A percentile compares a stretch with the other conserved stretches of the same genome.
These are phyloP conservation scores for Kluyveromyces wickerhamii DNA, from an alignment of 805 yeast genomes.

Conservation along the genomic window DNA sequence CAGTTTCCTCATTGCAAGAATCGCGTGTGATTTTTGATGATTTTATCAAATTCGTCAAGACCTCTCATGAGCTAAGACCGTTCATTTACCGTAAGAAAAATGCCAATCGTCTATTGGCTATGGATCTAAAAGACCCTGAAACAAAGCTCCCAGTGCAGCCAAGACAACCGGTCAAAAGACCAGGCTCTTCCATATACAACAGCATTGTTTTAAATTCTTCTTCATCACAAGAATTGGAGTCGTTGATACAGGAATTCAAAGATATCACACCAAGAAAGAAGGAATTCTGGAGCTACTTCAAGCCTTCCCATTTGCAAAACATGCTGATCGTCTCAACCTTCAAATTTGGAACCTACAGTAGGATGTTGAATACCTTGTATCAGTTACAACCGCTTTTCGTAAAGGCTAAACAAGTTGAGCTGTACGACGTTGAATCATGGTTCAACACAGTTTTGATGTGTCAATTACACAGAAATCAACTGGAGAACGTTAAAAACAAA, in stretches of 20 bases:
- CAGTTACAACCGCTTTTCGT: constrained; percentile 13
- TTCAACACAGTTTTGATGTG: constrained; percentile 25
- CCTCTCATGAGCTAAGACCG: constrained; percentile 30
- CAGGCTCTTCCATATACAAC: constrained; percentile 21
- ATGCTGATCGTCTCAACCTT: constrained; percentile 21
- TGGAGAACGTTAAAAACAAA: constrained; percentile 12
- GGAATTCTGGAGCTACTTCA: constrained; percentile 20
- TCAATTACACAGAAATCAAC: constrained; percentile 20
- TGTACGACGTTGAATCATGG: constrained; percentile 23
- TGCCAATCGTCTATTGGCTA: constrained; percentile 30
- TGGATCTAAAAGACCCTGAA: constrained; percentile 34
- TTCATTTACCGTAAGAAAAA: constrained; percentile 36
- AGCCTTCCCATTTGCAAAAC: constrained; percentile 17
- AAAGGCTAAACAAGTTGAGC: constrained; percentile 13
- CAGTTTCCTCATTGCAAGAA: constrained; percentile 10
- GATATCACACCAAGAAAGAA: constrained; percentile 19
- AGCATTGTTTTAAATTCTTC: constrained; percentile 20
- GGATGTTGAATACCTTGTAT: constrained; percentile 17
- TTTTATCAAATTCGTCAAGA: constrained; percentile 29
- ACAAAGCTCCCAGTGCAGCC: constrained; percentile 30
- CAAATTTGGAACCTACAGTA: constrained; percentile 17
- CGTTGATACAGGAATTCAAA: constrained; percentile 23
- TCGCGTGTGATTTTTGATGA: constrained; percentile 26
- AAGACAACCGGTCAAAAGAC: constrained; percentile 25
- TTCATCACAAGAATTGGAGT: constrained; percentile 15